Percentiles rank a stretch among this genome's conserved stretches.
These are phyloP conservation scores for Parastagonospora avenae DNA, from an alignment of 2,329 filamentous ascomycete species.

Conservation along the genomic window DNA sequence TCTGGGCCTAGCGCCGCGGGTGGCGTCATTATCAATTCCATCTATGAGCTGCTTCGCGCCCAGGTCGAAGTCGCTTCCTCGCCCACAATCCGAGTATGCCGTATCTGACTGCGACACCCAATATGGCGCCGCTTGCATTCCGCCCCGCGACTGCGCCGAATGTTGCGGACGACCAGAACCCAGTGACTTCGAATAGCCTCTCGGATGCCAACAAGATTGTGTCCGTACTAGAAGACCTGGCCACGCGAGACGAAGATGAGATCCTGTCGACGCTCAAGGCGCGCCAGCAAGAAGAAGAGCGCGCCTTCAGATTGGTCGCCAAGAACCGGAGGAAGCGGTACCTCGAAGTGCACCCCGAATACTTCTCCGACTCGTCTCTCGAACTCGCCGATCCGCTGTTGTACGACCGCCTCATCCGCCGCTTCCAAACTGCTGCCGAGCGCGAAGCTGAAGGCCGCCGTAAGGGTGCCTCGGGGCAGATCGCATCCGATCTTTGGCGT, in stretches of 20 bases:
- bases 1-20: constrained; percentile 30
- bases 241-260: constrained; percentile 20
- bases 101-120: constrained; percentile 23
- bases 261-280: constrained; percentile 11
- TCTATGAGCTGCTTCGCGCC: no score
- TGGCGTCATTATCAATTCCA: constrained; percentile 31
- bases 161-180: constrained; percentile 5
- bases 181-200: not conserved
- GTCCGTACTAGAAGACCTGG: constrained; percentile 11
- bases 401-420: constrained; percentile 79
- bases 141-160: constrained; percentile 23
- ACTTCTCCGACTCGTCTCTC: constrained; percentile 66
- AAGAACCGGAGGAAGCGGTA: constrained; percentile 82
- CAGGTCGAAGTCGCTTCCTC: not conserved
- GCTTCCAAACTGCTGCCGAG: constrained; percentile 75
- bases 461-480: constrained; percentile 78
- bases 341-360: constrained; percentile 72
- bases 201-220: constrained; percentile 5
- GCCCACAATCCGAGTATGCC: constrained; percentile 24
- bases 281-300: constrained; percentile 25
- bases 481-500: constrained; percentile 77
- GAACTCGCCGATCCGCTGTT: constrained; percentile 75
- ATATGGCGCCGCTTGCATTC: constrained; percentile 32
- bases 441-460: constrained; percentile 72
- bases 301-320: constrained; percentile 53